Evolutionary conservation across 371 early-diverging fungal species (phyloP).

Genomic region (Apophysomyces variabilis): DNA sequence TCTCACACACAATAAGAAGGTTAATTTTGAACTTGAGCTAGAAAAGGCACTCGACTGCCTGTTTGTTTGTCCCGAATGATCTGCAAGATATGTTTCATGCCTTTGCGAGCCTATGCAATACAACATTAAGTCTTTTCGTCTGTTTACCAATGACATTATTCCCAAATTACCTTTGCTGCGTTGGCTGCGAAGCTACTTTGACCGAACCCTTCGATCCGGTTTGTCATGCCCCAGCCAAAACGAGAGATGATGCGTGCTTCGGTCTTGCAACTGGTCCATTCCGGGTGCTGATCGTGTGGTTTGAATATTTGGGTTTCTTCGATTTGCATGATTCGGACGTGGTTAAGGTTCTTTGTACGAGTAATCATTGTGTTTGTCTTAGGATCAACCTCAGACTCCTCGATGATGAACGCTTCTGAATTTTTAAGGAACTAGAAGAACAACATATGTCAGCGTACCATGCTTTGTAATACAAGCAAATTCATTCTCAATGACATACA

Average conservation of each 20-base stretch:
- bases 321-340: slow-evolving; percentile 90
- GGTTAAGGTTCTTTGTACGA: slow-evolving; percentile 87
- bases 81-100: slow-evolving; percentile 88
- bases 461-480: too few relatives aligned
- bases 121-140: not conserved
- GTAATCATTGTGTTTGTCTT: slow-evolving; percentile 77
- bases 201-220: slow-evolving; percentile 89
- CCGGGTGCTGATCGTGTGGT: slow-evolving; percentile 55
- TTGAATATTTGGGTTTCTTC: slow-evolving; percentile 88
- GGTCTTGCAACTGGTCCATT: slow-evolving; percentile 78
- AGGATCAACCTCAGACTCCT: slow-evolving; percentile 88
- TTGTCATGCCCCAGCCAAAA: slow-evolving; percentile 86
- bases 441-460: slow-evolving; percentile 5
- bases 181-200: slow-evolving; percentile 85
- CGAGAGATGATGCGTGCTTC: slow-evolving; percentile 88
- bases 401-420: slow-evolving; percentile 82
- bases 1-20: not conserved
- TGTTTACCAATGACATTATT: not conserved
- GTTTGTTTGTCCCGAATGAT: slow-evolving; percentile 67
- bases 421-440: slow-evolving; percentile 66
- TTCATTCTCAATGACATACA: slow-evolving; percentile 19
- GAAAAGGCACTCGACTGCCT: slow-evolving; percentile 26
- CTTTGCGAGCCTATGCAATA: slow-evolving; percentile 73
- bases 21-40: slow-evolving; percentile 11
- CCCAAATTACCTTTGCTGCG: slow-evolving; percentile 63